These are phyloP conservation scores for Leishmania tarentolae DNA, from an alignment of 208 protist species.

Conservation along the genomic window DNA sequence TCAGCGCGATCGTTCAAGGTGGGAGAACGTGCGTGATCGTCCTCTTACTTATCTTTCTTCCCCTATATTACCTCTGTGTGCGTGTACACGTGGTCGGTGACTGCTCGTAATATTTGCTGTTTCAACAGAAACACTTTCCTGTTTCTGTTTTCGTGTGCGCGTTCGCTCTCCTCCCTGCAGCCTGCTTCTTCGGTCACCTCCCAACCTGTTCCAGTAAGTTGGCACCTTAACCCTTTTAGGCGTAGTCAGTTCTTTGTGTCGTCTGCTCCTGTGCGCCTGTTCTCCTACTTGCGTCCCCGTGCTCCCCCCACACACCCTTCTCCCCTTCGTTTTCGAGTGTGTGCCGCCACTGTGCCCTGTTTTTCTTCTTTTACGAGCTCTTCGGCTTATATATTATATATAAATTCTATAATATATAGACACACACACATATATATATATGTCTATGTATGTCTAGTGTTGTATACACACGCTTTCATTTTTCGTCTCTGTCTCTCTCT, in stretches of 20 bases:
- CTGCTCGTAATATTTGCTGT: background rate
- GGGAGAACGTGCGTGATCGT: no score
- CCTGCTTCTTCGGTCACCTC: background rate
- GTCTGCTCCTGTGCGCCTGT: background rate
- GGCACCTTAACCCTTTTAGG: background rate
- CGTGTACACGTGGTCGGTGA: background rate
- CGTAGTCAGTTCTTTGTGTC: background rate
- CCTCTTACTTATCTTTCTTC: background rate
- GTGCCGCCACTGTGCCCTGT: background rate
- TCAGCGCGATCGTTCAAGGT: background rate
- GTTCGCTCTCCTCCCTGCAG: background rate
- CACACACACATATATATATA: background rate
- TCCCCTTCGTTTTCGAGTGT: background rate
- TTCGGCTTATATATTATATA: background rate
- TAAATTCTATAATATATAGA: no score
- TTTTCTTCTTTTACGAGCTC: background rate
- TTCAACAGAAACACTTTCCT: background rate
- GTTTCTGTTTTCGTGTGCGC: background rate
- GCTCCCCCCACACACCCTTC: background rate
- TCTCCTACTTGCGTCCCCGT: background rate
- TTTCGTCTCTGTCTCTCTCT: background rate
- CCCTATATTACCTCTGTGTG: background rate
- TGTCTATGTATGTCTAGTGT: background rate
- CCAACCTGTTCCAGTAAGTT: background rate
- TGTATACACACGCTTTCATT: background rate